Evolutionary conservation across 2,329 filamentous ascomycete species (phyloP), one percentile per base, ranked within the genome.

Genomic region (Fusarium sambucinum): DNA sequence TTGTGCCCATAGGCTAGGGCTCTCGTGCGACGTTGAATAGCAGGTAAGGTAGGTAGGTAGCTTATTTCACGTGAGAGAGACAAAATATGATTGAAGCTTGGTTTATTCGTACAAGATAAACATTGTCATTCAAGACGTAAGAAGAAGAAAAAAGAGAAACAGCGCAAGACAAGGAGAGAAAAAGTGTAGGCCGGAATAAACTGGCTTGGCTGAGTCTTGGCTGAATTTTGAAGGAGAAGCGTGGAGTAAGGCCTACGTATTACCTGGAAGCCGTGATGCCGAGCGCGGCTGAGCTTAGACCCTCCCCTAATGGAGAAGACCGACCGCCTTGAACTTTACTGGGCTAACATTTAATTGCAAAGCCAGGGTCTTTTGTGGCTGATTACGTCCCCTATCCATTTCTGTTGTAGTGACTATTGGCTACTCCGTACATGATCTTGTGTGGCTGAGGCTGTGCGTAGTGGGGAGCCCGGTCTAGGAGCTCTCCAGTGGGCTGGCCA

Each of bases 241-340:
- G 72, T 71, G 71, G 72, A 74, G 68, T 50, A 71, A 71, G 53
- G 66, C 35, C 65, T 73, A 73, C 71, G 69, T 73, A 73, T 68
- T 66, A 61, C 63, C 23, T 59, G 59, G 47, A 74, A 73, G 72
- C 72, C 72, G 72, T 67, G 72, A 74, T 74, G 70, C 72, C 72
- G 72, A 73, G 69, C 71, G 68, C 71, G 72, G 72, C 70, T 74
- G 72, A 71, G 68, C 70, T 59, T 23, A 59, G 69, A 44, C 72
- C 64, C 64, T 67, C 37, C 63, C 37, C 69, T 54, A 44, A 68
- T 63, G n/a, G 59, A 69, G n/a, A 55, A 69, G 68, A 62, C 62
- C 35, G 33, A 32, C 40, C 54, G 55, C 61, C 47, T 45, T 48
- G 37, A 52, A 58, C 66, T 62, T 16, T 47, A 50, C 25, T 38